Evolutionary conservation across 495 filamentous ascomycete species (phyloP), one percentile per base, ranked within the genome.

Genomic region (Venustampulla echinocandica): DNA sequence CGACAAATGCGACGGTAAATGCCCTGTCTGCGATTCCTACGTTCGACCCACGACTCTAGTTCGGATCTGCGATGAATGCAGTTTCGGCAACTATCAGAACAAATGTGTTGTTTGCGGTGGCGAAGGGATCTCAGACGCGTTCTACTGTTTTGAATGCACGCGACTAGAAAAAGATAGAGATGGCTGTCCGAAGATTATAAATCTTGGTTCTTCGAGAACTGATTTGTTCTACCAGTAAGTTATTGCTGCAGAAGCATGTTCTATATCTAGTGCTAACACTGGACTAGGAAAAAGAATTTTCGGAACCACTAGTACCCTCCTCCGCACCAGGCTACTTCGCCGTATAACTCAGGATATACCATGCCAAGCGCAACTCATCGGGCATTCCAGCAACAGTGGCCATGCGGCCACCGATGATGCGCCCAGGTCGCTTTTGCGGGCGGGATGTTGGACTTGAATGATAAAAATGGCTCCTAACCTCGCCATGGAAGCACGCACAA

Each of bases 1-100:
- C 76, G 92, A 99, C 74, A 99, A 99, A 69, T 99, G 92, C 72
- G 92, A 99, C 69, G 92, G 92, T 69, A 99, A 97, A 75, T 99
- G 92, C 55, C 92, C 92, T 34, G 88, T 97, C 51, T 99, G 92
- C 77, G 92, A 99, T 64, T 90, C 85, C 52, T 99, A 99, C 75
- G 92, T 99, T 49, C 88, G 92, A 3, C 92, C 92, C 1, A 97
- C 93, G 5, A 99, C 93, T 4, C 82, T 96, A 24, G 90, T 94
- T 42, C 84, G 90, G 52, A 97, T 99, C 69, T 99, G 92, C 73
- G 92, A 99, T 68, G 92, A 99, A 68, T 99, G 92, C 73, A 84
- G 84, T 59, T 99, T 99, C 65, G 92, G 92, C 58, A 99, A 99
- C 71, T 99, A 97, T 69, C 92, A 97, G 71, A 99, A 99, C 68